A percentile compares a stretch with the other conserved stretches of the same genome.
phyloP scores from a whole-genome alignment of 2,329 filamentous ascomycete species.

The Neonectria coccinea region DNA sequence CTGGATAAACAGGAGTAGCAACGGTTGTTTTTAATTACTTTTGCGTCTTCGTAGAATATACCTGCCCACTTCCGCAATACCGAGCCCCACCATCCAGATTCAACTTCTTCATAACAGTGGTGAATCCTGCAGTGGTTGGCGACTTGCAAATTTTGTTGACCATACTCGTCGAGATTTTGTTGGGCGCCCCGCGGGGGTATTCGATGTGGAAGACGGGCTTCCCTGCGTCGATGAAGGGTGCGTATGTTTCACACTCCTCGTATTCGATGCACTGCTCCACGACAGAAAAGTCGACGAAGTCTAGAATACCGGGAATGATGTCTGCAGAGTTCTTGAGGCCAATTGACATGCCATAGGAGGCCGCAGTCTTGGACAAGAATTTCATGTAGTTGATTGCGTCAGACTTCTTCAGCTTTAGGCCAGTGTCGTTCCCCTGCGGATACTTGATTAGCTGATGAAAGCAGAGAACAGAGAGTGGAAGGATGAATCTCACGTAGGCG shows the following conservation, averaged over 20 bases:
- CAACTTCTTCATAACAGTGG: conserved; percentile 1
- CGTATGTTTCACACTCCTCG: conserved; percentile 67
- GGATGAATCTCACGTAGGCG: conserved; percentile 61
- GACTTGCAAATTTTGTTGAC: not conserved
- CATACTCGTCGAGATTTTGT: no score
- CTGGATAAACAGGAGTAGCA: not conserved
- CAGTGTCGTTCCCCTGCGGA: conserved; percentile 66
- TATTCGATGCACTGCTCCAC: conserved; percentile 76
- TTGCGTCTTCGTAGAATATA: not conserved
- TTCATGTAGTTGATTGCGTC: conserved; percentile 69
- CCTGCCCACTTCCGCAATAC: conserved; percentile 1
- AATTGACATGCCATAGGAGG: conserved; percentile 66
- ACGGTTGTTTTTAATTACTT: no score
- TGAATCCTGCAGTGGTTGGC: not conserved
- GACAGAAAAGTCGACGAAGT: conserved; percentile 72
- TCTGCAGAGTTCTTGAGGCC: conserved; percentile 76
- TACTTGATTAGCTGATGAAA: not conserved
- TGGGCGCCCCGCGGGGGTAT: conserved; percentile 65
- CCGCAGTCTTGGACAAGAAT: conserved; percentile 63
- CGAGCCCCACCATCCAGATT: not conserved
- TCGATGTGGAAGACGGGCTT: conserved; percentile 81
- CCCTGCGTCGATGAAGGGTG: conserved; percentile 65
- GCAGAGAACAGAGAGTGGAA: not conserved
- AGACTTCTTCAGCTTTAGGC: conserved; percentile 65
- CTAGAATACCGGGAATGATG: conserved; percentile 62